Percentiles rank a stretch among this genome's conserved stretches.
phyloP scores from a whole-genome alignment of 805 yeast genomes.

The Debaryomyces maramus region DNA sequence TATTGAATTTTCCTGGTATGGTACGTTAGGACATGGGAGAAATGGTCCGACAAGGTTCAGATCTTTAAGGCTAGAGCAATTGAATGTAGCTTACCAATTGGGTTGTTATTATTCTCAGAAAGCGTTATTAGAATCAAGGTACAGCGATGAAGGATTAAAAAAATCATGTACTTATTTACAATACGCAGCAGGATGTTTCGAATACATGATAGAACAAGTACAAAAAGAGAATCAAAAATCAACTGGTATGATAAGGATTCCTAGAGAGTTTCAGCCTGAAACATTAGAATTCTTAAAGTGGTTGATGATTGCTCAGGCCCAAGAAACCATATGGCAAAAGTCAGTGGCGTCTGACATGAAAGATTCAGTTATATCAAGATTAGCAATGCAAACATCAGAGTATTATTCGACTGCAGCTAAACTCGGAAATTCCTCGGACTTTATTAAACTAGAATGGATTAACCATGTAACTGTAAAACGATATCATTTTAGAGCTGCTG shows the following conservation, averaged over 20 bases:
- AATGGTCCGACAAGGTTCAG: conserved; percentile 45
- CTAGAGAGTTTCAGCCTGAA: conserved; percentile 50
- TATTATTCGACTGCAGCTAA: conserved; percentile 51
- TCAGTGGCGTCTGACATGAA: conserved; percentile 53
- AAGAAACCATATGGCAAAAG: conserved; percentile 81
- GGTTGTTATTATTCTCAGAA: conserved; percentile 62
- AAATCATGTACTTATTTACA: conserved; percentile 66
- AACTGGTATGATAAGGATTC: conserved; percentile 1
- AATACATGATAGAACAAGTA: conserved; percentile 11
- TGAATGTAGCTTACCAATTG: conserved; percentile 65
- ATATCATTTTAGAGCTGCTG: conserved; percentile 68
- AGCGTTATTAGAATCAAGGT: conserved; percentile 48
- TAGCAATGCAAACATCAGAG: conserved; percentile 62
- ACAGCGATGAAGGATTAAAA: conserved; percentile 56
- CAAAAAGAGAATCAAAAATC: conserved; percentile 3
- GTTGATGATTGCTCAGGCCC: conserved; percentile 79
- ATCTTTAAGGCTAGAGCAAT: conserved; percentile 59
- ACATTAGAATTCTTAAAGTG: conserved; percentile 51
- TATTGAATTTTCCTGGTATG: conserved; percentile 69
- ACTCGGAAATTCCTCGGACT: conserved; percentile 43
- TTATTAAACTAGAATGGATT: conserved; percentile 60
- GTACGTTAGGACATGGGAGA: conserved; percentile 59
- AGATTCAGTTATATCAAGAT: conserved; percentile 59
- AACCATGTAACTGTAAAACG: conserved; percentile 59
- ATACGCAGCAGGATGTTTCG: conserved; percentile 67